phyloP scores from a whole-genome alignment of 371 early-diverging fungal species.

The Batkoa obscura region DNA sequence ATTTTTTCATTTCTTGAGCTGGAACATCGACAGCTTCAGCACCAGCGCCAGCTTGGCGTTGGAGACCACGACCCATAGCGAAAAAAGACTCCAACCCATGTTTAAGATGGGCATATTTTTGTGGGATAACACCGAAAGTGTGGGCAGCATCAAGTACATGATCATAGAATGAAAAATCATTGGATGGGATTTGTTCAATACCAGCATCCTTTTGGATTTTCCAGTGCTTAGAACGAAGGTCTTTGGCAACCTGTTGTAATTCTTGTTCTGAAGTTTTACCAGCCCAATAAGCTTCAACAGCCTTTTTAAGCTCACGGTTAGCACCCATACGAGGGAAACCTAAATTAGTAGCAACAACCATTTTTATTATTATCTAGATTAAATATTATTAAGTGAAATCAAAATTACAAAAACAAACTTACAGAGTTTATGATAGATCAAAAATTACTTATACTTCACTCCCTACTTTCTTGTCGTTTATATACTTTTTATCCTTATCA shows the following conservation, averaged over 20 bases:
- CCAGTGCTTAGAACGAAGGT: conserved; percentile 79
- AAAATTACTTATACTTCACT: no score
- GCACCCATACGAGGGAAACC: conserved; percentile 67
- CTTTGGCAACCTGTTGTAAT: conserved; percentile 46
- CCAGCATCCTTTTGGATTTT: conserved; percentile 58
- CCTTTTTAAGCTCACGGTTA: conserved; percentile 75
- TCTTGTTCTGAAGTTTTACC: conserved; percentile 60
- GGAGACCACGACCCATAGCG: conserved; percentile 92
- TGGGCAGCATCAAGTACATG: conserved; percentile 77
- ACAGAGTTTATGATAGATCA: no score
- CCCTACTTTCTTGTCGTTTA: not conserved
- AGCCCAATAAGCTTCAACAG: conserved; percentile 82
- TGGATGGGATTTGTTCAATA: conserved; percentile 67
- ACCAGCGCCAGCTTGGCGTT: conserved; percentile 38
- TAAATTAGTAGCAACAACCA: conserved; percentile 52
- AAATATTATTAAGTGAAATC: no score
- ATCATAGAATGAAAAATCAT: conserved; percentile 91
- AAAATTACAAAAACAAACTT: no score
- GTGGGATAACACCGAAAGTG: conserved; percentile 56
- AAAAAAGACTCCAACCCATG: conserved; percentile 69
- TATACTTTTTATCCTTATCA: not conserved
- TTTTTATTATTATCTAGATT: no score
- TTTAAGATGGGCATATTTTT: conserved; percentile 40
- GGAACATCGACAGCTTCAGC: conserved; percentile 57
- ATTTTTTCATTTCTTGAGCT: conserved; percentile 90